Percentiles rank a stretch among this genome's conserved stretches.
phyloP scores from a whole-genome alignment of 2,329 filamentous ascomycete species.

The Aspergillus sp. region DNA sequence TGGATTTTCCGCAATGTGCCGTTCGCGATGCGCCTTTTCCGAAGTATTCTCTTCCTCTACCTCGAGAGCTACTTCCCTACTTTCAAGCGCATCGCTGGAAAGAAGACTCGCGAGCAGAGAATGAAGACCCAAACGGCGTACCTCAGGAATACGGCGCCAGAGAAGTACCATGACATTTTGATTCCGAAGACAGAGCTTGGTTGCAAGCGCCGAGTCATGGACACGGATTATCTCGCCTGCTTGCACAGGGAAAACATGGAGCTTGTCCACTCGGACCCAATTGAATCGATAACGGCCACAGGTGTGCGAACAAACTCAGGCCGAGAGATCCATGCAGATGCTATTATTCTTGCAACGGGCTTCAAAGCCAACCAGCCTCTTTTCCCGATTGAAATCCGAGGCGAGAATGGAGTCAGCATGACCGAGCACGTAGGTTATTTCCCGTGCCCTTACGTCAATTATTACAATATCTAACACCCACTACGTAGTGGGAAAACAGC shows the following conservation, averaged over 20 bases:
- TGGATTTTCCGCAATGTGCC: slow-evolving; percentile 48
- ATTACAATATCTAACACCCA: background rate
- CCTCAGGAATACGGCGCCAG: slow-evolving; percentile 44
- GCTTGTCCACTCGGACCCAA: slow-evolving; percentile 42
- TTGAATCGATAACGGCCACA: slow-evolving; percentile 37
- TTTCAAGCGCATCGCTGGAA: slow-evolving; percentile 31
- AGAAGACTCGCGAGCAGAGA: slow-evolving; percentile 34
- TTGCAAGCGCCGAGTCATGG: slow-evolving; percentile 50
- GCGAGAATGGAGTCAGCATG: slow-evolving; percentile 37
- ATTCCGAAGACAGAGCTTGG: slow-evolving; percentile 48
- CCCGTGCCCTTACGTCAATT: background rate
- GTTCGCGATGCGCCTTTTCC: slow-evolving; percentile 46
- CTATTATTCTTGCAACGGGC: slow-evolving; percentile 51
- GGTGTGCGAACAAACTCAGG: slow-evolving; percentile 43
- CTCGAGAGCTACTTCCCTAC: slow-evolving; percentile 47
- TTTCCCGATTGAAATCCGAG: slow-evolving; percentile 49
- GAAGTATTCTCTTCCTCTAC: slow-evolving; percentile 42
- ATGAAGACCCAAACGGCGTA: slow-evolving; percentile 44
- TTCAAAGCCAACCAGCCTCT: slow-evolving; percentile 51
- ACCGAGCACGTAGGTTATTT: slow-evolving; percentile 32
- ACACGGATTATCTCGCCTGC: slow-evolving; percentile 48
- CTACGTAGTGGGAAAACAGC: slow-evolving; percentile 38
- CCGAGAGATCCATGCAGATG: slow-evolving; percentile 42
- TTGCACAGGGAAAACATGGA: slow-evolving; percentile 45
- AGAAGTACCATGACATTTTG: slow-evolving; percentile 45